Evolutionary conservation across 768 basidiomycete species (phyloP), one percentile per base, ranked within the genome.

Genomic region (Lentinula detonsa): DNA sequence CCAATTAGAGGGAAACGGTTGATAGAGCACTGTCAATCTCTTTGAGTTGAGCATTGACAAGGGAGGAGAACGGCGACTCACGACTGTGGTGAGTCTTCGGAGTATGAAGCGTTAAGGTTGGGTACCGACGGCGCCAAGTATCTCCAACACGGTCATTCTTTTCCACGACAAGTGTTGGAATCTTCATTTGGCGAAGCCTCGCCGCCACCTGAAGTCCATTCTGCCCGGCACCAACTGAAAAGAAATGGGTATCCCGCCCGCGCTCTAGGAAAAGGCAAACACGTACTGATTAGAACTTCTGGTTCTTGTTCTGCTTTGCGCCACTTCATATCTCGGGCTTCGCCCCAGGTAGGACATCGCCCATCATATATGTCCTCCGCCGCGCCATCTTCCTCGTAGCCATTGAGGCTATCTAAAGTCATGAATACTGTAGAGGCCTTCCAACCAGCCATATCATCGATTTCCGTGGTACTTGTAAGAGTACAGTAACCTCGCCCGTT

Each of bases 141-240:
- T 79, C 78, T 2, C 80, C 80, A 10, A 80, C 66, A 0, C 73
- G 66, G 1, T 61, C 57, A 40, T 67, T 66, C 10, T 60, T 65
- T 57, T 81, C 79, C 15, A 81, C 65, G 1, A 80, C 65, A 1
- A 81, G 66, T 3, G 74, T 58, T 1, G 66, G 69, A 9, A 80
- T 74, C 9, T 73, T 65, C 72, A 79, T 74, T 43, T 76, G 71
- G 60, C 74, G 72, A 61, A 81, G 73, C 1, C 78, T 73, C 5
- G 80, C 78, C 0, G 74, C 80, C 7, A 78, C 61, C 11, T 71
- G 71, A n/a, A 81, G 66, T 9, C 80, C 80, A 15, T 68, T 73
- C 59, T 81, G 80, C 0, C 76, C 80, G 0, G 61, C 77, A 23
- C 80, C 80, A n/a, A 81, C 78, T 78, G 51, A 21, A 59, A 57